phyloP scores from a whole-genome alignment of 139 green algal genomes.

The Coccomyxa sp. region DNA sequence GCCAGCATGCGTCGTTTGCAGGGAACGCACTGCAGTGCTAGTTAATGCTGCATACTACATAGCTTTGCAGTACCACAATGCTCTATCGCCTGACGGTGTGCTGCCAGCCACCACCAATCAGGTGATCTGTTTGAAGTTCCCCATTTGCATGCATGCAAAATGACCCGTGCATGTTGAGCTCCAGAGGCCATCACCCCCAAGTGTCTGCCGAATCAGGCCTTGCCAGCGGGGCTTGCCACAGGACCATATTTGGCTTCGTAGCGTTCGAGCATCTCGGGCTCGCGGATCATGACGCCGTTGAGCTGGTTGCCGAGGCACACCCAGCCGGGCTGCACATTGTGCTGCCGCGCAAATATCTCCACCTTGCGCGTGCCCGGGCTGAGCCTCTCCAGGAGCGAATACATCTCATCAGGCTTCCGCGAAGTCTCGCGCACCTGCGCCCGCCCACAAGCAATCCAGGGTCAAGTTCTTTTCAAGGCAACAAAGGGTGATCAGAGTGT shows the following conservation, averaged over 20 bases:
- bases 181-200: no score
- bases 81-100: no score
- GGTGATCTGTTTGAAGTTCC: no score
- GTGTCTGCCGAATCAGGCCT: no score
- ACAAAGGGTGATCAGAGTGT: not conserved
- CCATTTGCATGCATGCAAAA: no score
- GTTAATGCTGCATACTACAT: no score
- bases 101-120: no score
- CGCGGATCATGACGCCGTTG: conserved; percentile 30
- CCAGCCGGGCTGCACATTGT: conserved; percentile 77
- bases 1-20: no score
- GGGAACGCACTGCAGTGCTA: no score
- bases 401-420: conserved; percentile 87
- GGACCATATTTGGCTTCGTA: conserved; percentile 18
- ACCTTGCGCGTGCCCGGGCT: conserved; percentile 69
- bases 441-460: not conserved
- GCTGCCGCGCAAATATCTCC: conserved; percentile 65
- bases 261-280: conserved; percentile 18
- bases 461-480: not conserved
- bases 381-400: conserved; percentile 72
- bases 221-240: not conserved
- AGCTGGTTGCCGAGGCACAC: conserved; percentile 82
- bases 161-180: no score
- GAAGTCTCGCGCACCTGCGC: conserved; percentile 59
- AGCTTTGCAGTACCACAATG: no score